A percentile compares a stretch with the other conserved stretches of the same genome.
phyloP scores from a whole-genome alignment of 192 early-diverging fungal genomes.

The Linnemannia hyalina region DNA sequence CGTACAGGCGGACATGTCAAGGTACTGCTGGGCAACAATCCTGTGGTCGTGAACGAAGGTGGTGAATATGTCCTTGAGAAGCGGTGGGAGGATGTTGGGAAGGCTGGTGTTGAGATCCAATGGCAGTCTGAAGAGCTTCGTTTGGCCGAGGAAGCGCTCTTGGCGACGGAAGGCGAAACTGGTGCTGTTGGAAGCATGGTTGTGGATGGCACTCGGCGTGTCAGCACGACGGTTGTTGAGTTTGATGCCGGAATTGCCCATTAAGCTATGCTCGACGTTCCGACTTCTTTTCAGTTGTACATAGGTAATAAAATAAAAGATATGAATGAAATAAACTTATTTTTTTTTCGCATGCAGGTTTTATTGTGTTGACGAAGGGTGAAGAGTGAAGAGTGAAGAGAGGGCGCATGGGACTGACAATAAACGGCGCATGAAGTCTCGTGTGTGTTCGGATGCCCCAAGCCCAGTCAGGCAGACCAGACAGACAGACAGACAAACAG shows the following conservation, averaged over 20 bases:
- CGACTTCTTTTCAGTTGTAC: not conserved
- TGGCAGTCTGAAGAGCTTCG: slow-evolving; percentile 37
- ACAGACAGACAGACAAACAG: no score
- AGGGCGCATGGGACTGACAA: not conserved
- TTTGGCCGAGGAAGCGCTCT: slow-evolving; percentile 19
- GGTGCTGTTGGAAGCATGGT: not conserved
- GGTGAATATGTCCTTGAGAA: slow-evolving; percentile 52
- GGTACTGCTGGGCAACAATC: slow-evolving; percentile 34
- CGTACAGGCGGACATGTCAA: slow-evolving; percentile 39
- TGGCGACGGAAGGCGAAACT: not conserved
- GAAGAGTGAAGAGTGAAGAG: not conserved
- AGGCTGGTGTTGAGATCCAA: slow-evolving; percentile 42
- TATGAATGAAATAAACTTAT: no score
- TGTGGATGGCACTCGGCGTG: slow-evolving; percentile 34
- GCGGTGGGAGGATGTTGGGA: slow-evolving; percentile 52
- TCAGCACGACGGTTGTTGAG: slow-evolving; percentile 41
- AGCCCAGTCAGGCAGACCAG: not conserved
- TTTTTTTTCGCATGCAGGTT: no score
- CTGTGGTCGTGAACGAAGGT: slow-evolving; percentile 50
- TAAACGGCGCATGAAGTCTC: not conserved
- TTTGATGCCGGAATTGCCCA: slow-evolving; percentile 17
- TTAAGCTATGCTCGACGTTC: no score
- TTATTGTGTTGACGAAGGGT: no score
- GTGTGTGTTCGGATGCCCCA: not conserved
- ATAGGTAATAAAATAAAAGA: not conserved